These are phyloP conservation scores for Ettlia oleoabundans DNA, from an alignment of 139 green algal species.

Conservation along the genomic window DNA sequence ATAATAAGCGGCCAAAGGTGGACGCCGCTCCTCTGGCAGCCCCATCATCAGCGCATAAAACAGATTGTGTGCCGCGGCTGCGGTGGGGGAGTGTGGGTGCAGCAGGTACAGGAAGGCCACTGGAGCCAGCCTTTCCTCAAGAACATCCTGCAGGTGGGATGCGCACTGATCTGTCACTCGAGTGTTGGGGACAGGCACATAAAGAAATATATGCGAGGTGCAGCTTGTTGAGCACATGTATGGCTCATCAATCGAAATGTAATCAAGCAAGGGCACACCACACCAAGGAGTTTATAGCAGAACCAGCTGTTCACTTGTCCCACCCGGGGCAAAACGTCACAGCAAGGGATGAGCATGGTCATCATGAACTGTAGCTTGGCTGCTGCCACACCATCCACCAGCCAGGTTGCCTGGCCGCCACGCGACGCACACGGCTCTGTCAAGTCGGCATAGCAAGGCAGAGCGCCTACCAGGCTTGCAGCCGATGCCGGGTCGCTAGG, in stretches of 20 bases:
- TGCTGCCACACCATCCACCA: constrained; percentile 31
- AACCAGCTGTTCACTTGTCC: background rate
- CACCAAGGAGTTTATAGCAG: too few species aligned
- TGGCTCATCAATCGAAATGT: too few species aligned
- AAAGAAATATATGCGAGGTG: too few species aligned
- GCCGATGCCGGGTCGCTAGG: background rate
- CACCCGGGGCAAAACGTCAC: constrained; percentile 33
- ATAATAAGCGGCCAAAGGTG: constrained; percentile 45
- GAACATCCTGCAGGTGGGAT: background rate
- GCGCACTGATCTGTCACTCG: too few species aligned
- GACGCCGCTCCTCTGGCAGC: constrained; percentile 26
- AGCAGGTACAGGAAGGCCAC: constrained; percentile 48
- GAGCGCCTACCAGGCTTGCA: constrained; percentile 1
- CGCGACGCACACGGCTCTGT: background rate
- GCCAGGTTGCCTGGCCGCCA: constrained; percentile 26
- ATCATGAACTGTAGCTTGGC: constrained; percentile 49
- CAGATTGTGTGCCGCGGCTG: constrained; percentile 43
- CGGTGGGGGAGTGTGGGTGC: constrained; percentile 34
- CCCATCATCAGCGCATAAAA: constrained; percentile 41
- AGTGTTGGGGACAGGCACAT: too few species aligned
- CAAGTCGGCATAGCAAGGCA: constrained; percentile 46
- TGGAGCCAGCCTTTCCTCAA: constrained; percentile 30
- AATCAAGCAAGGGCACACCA: too few species aligned
- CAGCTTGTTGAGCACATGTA: too few species aligned
- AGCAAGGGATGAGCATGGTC: constrained; percentile 40